Evolutionary conservation across 306 rosid species (phyloP), one percentile per base, ranked within the genome.

Genomic region (Pterocarpus santalinus): DNA sequence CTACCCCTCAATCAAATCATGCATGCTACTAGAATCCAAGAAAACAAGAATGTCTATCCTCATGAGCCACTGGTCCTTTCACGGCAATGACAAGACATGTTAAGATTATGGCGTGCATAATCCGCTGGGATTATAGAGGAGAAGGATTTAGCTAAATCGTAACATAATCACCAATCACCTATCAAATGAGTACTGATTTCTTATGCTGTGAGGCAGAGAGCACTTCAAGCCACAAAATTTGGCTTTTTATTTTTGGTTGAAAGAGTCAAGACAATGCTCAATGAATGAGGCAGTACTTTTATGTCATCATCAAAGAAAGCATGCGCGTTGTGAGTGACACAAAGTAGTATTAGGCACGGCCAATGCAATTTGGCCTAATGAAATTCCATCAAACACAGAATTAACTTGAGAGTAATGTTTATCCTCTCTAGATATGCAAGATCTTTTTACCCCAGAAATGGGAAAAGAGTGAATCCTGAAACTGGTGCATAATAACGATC

Each of bases 251-350:
- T 8, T 4, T 7, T 34, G 58, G 47, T 12, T 65, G 57, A 64
- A 44, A 38, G 80, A 74, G 91, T 90, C 90, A 86, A 88, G 66
- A 65, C 56, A 51, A 35, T 52, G 65, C 65, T 83, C 85, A 83
- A 63, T 83, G 72, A 57, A 71, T 65, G 32, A 28, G 66, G 72
- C 82, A 57, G 68, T 41, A 57, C 32, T 87, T 53, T 17, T 38
- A 7, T 82, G 90, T 84, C 83, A 83, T 84, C 83, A 52, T 82
- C 86, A 82, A 81, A 32, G 16, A 13, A 44, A 75, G 91, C 90
- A 90, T 81, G 92, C 94, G 88, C 69, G 52, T 46, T n/a, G 41
- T 75, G 76, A 72, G 63, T 65, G 76, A 76, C 80, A 72, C 60
- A 52, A 65, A 56, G 43, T 7, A 46, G 13, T 56, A 39, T 66